These are phyloP conservation scores for Cytospora mali DNA, from an alignment of 2,329 filamentous ascomycete genomes.

Conservation along the genomic window DNA sequence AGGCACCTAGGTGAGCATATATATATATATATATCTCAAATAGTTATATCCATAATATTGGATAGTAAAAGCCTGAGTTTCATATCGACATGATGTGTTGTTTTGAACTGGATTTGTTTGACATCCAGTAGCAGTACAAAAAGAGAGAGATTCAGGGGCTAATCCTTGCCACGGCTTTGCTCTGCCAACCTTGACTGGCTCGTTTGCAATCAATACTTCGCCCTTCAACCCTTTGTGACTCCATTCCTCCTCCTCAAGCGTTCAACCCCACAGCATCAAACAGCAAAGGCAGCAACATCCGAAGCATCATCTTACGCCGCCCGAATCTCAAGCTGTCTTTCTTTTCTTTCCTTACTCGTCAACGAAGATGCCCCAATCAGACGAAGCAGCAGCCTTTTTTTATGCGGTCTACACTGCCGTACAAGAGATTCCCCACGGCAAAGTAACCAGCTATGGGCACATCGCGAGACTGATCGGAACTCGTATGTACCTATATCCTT, in stretches of 20 bases:
- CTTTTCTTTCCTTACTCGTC: neutral
- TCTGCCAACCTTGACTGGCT: neutral
- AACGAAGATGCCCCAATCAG: conserved; percentile 67
- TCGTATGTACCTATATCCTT: conserved; percentile 57
- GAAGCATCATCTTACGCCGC: too few species aligned
- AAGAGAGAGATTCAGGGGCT: neutral
- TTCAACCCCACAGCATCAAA: conserved; percentile 5
- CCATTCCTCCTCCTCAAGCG: neutral
- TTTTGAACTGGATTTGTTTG: too few species aligned
- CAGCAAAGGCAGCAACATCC: neutral
- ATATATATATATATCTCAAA: neutral
- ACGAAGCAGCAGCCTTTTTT: conserved; percentile 76
- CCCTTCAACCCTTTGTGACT: conserved; percentile 5
- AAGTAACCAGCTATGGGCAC: conserved; percentile 85
- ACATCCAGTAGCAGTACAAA: neutral
- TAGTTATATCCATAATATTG: neutral
- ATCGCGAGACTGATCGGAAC: conserved; percentile 73
- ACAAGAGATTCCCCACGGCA: conserved; percentile 80
- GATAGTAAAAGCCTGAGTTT: neutral
- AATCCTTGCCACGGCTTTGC: conserved; percentile 2
- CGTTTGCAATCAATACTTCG: conserved; percentile 2
- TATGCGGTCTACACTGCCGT: conserved; percentile 79
- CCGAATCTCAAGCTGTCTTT: neutral
- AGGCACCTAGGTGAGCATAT: too few species aligned
- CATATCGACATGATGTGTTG: neutral